Conservation (phyloP, 1,139 yeast genomes). For the Meyerozyma elateridarum region DNA sequence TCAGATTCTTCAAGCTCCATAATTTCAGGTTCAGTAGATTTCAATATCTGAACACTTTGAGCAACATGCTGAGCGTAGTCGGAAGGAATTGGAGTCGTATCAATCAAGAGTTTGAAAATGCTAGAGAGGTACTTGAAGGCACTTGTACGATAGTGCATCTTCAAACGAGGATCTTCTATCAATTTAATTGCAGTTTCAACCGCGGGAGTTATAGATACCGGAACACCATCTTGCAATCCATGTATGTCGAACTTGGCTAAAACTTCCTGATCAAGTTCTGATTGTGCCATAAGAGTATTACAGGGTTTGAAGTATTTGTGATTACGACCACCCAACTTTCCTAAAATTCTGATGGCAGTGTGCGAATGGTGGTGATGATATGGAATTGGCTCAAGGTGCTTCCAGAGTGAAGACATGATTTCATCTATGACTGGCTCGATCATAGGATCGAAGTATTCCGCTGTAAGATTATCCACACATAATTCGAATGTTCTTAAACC, state of each 20-base stretch:
- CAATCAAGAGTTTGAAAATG: slow-evolving; percentile 65
- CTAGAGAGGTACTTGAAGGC: slow-evolving; percentile 72
- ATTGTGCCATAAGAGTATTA: slow-evolving; percentile 51
- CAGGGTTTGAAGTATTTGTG: slow-evolving; percentile 79
- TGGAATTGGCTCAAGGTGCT: slow-evolving; percentile 85
- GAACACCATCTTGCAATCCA: slow-evolving; percentile 58
- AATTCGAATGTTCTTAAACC: slow-evolving; percentile 90
- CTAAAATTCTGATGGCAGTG: slow-evolving; percentile 86
- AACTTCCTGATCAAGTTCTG: slow-evolving; percentile 62
- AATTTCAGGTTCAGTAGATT: slow-evolving; percentile 35
- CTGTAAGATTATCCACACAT: slow-evolving; percentile 95
- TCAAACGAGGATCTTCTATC: slow-evolving; percentile 63
- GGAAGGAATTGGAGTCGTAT: slow-evolving; percentile 59
- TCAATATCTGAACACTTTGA: slow-evolving; percentile 44
- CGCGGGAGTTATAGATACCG: slow-evolving; percentile 80
- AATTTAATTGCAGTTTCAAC: slow-evolving; percentile 66
- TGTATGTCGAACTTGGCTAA: slow-evolving; percentile 65
- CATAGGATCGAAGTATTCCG: slow-evolving; percentile 95
- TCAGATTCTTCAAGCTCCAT: slow-evolving; percentile 39
- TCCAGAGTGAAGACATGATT: slow-evolving; percentile 90
- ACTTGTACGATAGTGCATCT: slow-evolving; percentile 64
- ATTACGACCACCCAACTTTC: slow-evolving; percentile 94
- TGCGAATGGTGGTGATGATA: slow-evolving; percentile 92
- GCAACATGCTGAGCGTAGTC: slow-evolving; percentile 44
- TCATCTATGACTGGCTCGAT: slow-evolving; percentile 94